Evolutionary conservation across 805 yeast genomes (phyloP).

Genomic region (Tanozyma kutaoensis): DNA sequence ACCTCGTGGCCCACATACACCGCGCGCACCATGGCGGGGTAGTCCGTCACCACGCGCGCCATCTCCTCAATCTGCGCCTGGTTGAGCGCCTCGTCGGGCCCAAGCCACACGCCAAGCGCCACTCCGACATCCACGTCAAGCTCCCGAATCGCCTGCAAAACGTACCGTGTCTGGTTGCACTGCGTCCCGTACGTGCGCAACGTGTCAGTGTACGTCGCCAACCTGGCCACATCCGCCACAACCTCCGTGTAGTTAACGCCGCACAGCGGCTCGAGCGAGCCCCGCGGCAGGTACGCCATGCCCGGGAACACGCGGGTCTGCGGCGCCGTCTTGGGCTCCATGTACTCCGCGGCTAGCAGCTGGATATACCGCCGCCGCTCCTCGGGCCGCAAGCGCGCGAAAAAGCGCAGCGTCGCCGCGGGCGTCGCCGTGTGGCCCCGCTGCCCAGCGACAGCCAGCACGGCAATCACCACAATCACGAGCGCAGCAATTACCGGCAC

Average conservation of each 20-base stretch:
- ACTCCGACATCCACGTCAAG: conserved; percentile 41
- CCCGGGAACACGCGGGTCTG: conserved; percentile 52
- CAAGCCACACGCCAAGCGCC: conserved; percentile 54
- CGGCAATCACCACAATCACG: no score
- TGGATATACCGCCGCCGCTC: no score
- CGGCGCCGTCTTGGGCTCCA: no score
- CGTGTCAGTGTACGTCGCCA: conserved; percentile 47
- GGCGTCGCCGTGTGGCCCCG: no score
- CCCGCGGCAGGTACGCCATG: conserved; percentile 44
- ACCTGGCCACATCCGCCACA: conserved; percentile 37
- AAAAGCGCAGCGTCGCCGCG: no score
- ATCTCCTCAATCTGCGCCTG: conserved; percentile 30
- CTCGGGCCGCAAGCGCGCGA: no score
- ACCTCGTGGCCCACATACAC: conserved; percentile 55
- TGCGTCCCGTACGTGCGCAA: conserved; percentile 49
- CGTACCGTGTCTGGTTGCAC: conserved; percentile 40
- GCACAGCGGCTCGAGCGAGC: conserved; percentile 40
- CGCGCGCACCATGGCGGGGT: conserved; percentile 35
- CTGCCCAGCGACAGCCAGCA: no score
- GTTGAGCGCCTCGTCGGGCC: conserved; percentile 30
- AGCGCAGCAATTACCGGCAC: no score
- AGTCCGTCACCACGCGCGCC: conserved; percentile 24
- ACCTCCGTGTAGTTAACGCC: conserved; percentile 35
- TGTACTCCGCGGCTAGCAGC: no score
- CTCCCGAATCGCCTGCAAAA: conserved; percentile 38